Percentiles rank a stretch among this genome's conserved stretches.
Conservation (phyloP, 805 yeast species). For the Cyberlindnera maclurae region DNA sequence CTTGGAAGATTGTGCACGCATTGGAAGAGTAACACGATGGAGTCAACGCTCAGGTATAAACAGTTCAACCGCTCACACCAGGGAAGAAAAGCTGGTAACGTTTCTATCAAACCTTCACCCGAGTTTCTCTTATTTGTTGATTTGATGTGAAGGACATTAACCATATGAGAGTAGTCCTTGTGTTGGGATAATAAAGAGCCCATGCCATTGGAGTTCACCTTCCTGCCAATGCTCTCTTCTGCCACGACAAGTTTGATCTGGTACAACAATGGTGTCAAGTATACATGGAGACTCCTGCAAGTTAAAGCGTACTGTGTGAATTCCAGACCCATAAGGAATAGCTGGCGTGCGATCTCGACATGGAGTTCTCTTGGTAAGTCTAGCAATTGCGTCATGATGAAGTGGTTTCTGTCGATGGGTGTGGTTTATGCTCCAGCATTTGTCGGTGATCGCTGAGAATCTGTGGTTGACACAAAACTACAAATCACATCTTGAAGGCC, state of each 20-base stretch:
- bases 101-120: background rate
- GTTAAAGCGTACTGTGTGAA: conserved; percentile 8
- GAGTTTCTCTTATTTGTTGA: background rate
- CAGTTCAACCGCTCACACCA: conserved; percentile 8
- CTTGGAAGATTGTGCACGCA: conserved; percentile 5
- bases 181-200: background rate
- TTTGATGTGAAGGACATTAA: background rate
- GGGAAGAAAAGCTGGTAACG: background rate
- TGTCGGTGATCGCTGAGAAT: too few species aligned
- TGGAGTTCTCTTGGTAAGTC: conserved; percentile 16
- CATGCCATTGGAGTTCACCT: background rate
- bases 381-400: conserved; percentile 1
- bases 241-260: background rate
- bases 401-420: too few species aligned
- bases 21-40: conserved; percentile 1
- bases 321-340: conserved; percentile 3
- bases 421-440: too few species aligned
- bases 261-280: conserved; percentile 1
- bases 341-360: conserved; percentile 4
- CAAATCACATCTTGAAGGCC: too few species aligned
- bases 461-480: too few species aligned
- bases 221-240: background rate
- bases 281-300: background rate
- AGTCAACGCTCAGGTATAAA: conserved; percentile 4
- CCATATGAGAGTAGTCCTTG: background rate